Evolutionary conservation across 2,329 filamentous ascomycete genomes (phyloP).

Genomic region (Purpureocillium takamizusanense): DNA sequence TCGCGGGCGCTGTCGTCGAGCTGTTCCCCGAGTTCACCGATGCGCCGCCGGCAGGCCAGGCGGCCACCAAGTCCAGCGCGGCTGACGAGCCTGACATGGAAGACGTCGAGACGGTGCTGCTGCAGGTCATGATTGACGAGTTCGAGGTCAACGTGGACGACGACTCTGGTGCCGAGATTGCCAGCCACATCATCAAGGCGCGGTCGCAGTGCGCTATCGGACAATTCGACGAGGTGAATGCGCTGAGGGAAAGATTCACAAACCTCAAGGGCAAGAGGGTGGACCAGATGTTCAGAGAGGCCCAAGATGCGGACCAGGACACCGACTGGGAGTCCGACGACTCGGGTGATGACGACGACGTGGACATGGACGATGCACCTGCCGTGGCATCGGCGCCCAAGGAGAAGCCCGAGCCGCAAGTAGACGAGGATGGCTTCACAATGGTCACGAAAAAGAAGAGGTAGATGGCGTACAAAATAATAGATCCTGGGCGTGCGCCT

Average conservation of each 20-base stretch:
- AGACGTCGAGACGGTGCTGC: constrained; percentile 74
- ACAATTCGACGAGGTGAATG: constrained; percentile 54
- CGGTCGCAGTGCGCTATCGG: constrained; percentile 56
- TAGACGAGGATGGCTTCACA: constrained; percentile 77
- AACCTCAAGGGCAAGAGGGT: constrained; percentile 52
- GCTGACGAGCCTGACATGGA: constrained; percentile 55
- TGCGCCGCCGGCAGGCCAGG: constrained; percentile 14
- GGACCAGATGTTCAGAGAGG: constrained; percentile 43
- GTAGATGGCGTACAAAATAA: constrained; percentile 23
- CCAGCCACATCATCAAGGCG: constrained; percentile 61
- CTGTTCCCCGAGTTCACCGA: constrained; percentile 62
- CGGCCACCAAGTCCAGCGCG: constrained; percentile 6
- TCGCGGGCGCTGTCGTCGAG: constrained; percentile 78
- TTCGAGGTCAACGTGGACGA: constrained; percentile 92
- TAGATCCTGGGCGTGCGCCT: background rate
- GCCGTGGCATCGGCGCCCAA: constrained; percentile 45
- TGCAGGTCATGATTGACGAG: constrained; percentile 91
- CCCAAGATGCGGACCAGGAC: constrained; percentile 46
- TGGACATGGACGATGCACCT: constrained; percentile 63
- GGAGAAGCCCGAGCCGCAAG: constrained; percentile 59
- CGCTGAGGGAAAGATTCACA: constrained; percentile 54
- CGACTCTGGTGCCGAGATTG: constrained; percentile 68
- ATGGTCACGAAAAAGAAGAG: constrained; percentile 64
- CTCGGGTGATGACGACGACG: constrained; percentile 50
- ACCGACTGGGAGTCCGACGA: constrained; percentile 54